Conservation (phyloP, 2,329 filamentous ascomycete genomes). For the Exserohilum turcica region DNA sequence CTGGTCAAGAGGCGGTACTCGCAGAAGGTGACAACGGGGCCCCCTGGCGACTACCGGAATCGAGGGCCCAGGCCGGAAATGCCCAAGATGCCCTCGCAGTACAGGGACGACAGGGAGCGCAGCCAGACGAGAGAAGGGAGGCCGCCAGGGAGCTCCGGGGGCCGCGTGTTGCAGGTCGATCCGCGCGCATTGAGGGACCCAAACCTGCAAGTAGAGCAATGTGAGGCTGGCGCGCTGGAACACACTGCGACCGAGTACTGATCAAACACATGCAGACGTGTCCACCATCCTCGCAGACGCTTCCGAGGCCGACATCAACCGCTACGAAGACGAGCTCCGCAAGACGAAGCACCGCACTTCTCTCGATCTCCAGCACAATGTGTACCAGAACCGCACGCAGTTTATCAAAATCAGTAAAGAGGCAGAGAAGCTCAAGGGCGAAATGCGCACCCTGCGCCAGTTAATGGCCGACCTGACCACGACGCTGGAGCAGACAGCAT, state of each 20-base stretch:
- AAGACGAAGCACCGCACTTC: constrained; percentile 79
- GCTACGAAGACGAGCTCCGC: constrained; percentile 76
- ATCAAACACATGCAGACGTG: constrained; percentile 58
- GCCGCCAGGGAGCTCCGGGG: constrained; percentile 50
- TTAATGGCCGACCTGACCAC: constrained; percentile 86
- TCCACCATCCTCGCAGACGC: constrained; percentile 78
- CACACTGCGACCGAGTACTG: constrained; percentile 4
- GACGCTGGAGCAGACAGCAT: constrained; percentile 54
- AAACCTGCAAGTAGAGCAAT: constrained; percentile 78
- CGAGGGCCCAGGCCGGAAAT: constrained; percentile 66
- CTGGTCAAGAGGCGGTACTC: constrained; percentile 95
- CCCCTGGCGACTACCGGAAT: constrained; percentile 67
- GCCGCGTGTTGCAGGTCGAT: constrained; percentile 70
- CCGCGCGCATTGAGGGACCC: constrained; percentile 79
- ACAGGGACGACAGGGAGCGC: constrained; percentile 57
- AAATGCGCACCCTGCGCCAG: constrained; percentile 89
- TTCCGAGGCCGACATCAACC: constrained; percentile 82
- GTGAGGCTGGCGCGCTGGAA: constrained; percentile 50
- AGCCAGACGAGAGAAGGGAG: constrained; percentile 52
- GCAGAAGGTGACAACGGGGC: constrained; percentile 81
- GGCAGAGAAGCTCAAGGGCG: constrained; percentile 93
- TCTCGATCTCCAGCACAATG: constrained; percentile 87
- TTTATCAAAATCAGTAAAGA: constrained; percentile 99
- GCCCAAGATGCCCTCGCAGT: constrained; percentile 68
- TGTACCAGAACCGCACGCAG: constrained; percentile 95